These are phyloP conservation scores for Conticribra weissflogii DNA, from an alignment of 108 stramenopile genomes.

Conservation along the genomic window DNA sequence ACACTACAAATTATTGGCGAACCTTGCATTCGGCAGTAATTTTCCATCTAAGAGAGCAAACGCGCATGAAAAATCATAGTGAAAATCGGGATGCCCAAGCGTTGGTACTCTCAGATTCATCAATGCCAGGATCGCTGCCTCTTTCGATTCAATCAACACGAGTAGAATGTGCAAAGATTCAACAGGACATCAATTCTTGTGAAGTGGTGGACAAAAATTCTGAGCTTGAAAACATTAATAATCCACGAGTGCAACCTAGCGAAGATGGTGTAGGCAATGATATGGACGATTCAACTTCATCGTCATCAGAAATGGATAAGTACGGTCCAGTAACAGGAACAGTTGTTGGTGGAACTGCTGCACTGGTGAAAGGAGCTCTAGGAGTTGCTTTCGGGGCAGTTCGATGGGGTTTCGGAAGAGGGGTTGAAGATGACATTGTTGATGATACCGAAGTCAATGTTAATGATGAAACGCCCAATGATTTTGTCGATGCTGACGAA, in stretches of 20 bases:
- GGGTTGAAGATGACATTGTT: not conserved
- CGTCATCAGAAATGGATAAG: slow-evolving; percentile 28
- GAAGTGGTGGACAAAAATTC: not conserved
- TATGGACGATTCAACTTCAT: slow-evolving; percentile 4
- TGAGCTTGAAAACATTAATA: not conserved
- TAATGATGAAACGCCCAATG: slow-evolving; percentile 9
- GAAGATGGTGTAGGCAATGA: not conserved
- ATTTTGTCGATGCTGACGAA: slow-evolving; percentile 41
- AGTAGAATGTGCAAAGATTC: slow-evolving; percentile 18
- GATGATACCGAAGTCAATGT: slow-evolving; percentile 15
- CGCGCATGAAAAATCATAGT: slow-evolving; percentile 6
- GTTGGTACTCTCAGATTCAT: slow-evolving; percentile 22
- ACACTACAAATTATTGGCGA: slow-evolving; percentile 32
- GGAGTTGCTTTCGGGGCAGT: slow-evolving; percentile 56
- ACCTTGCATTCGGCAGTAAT: slow-evolving; percentile 7
- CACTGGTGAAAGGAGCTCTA: slow-evolving; percentile 57
- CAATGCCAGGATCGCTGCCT: slow-evolving; percentile 12
- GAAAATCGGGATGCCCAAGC: slow-evolving; percentile 8
- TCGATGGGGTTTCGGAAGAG: slow-evolving; percentile 55
- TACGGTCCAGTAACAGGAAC: slow-evolving; percentile 38
- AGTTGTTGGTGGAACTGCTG: slow-evolving; percentile 56
- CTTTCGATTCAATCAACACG: slow-evolving; percentile 30
- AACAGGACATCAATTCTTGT: slow-evolving; percentile 7
- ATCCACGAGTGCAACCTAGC: not conserved
- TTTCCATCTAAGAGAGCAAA: slow-evolving; percentile 5